Conservation (phyloP, 495 filamentous ascomycete genomes). For the Collariella sp. region DNA sequence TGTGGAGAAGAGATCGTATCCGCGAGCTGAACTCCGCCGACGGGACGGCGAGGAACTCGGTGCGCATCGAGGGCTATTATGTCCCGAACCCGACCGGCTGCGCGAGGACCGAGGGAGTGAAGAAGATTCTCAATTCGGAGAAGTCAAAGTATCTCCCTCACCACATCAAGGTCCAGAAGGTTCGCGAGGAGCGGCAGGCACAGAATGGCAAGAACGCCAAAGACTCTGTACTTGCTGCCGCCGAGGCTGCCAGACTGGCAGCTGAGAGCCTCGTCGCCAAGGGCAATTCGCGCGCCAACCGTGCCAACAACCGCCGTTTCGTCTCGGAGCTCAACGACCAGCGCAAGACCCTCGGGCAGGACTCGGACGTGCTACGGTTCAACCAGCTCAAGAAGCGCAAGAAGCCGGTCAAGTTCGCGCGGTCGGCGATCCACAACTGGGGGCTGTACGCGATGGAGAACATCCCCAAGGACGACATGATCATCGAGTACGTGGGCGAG, state of each 20-base stretch:
- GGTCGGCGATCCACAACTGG: conserved; percentile 98
- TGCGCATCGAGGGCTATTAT: conserved; percentile 78
- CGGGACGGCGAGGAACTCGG: conserved; percentile 33
- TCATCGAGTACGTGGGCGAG: conserved; percentile 99
- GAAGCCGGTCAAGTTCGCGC: conserved; percentile 96
- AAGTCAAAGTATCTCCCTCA: conserved; percentile 98
- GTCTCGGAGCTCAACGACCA: conserved; percentile 92
- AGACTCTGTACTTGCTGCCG: conserved; percentile 53
- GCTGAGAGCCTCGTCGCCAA: conserved; percentile 71
- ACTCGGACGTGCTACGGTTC: conserved; percentile 86
- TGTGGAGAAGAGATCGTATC: conserved; percentile 84
- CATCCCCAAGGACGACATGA: conserved; percentile 97
- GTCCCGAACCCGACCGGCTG: conserved; percentile 75
- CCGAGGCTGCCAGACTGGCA: conserved; percentile 64
- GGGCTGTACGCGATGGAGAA: conserved; percentile 96
- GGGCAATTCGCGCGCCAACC: conserved; percentile 72
- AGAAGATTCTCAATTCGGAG: conserved; percentile 89
- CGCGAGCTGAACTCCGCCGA: conserved; percentile 63
- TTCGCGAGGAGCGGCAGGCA: conserved; percentile 78
- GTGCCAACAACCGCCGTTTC: conserved; percentile 87
- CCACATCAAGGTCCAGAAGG: conserved; percentile 87
- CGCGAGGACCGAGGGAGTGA: conserved; percentile 85
- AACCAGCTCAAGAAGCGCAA: conserved; percentile 99
- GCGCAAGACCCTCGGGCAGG: conserved; percentile 75
- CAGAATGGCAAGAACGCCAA: conserved; percentile 63